Percentiles rank a stretch among this genome's conserved stretches.
Evolutionary conservation across 495 filamentous ascomycete genomes (phyloP).

Genomic region (Cenococcum geophilum): DNA sequence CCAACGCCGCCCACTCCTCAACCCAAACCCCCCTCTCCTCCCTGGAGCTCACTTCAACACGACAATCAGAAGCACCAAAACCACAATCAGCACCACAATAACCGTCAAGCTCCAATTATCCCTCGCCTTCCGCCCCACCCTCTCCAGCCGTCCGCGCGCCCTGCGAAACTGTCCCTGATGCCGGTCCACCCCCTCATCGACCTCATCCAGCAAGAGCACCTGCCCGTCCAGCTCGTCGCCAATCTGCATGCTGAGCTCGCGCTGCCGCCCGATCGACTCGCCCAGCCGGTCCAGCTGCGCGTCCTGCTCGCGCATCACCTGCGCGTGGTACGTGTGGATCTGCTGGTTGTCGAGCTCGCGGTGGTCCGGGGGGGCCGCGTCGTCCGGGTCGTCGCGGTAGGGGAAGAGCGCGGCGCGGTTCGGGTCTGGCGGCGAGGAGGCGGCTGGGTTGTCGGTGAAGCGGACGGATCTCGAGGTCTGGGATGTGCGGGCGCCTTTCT

Average conservation of each 20-base stretch:
- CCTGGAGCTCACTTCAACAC: conserved; percentile 34
- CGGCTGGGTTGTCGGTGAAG: conserved; percentile 75
- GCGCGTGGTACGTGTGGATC: conserved; percentile 76
- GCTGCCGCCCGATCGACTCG: conserved; percentile 79
- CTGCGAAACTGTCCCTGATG: conserved; percentile 69
- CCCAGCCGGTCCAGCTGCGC: conserved; percentile 85
- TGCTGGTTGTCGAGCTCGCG: conserved; percentile 70
- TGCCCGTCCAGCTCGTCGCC: conserved; percentile 93
- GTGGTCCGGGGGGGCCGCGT: conserved; percentile 47
- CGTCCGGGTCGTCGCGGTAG: conserved; percentile 54
- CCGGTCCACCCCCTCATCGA: conserved; percentile 74
- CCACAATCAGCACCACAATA: conserved; percentile 39
- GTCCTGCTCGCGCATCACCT: conserved; percentile 78
- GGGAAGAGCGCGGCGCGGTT: conserved; percentile 59
- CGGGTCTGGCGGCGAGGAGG: conserved; percentile 43
- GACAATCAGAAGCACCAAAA: conserved; percentile 40
- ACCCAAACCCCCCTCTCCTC: background rate
- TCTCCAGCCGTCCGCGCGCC: conserved; percentile 55
- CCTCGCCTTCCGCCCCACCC: conserved; percentile 35
- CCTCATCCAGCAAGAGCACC: conserved; percentile 78
- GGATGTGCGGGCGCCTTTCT: conserved; percentile 39
- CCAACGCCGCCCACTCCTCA: background rate
- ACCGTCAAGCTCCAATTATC: conserved; percentile 41
- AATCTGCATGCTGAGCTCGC: conserved; percentile 91
- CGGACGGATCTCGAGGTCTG: conserved; percentile 71